Percentiles rank a stretch among this genome's conserved stretches.
Evolutionary conservation across 257 asterid species (phyloP).

Genomic region (Plectranthus barbatus): DNA sequence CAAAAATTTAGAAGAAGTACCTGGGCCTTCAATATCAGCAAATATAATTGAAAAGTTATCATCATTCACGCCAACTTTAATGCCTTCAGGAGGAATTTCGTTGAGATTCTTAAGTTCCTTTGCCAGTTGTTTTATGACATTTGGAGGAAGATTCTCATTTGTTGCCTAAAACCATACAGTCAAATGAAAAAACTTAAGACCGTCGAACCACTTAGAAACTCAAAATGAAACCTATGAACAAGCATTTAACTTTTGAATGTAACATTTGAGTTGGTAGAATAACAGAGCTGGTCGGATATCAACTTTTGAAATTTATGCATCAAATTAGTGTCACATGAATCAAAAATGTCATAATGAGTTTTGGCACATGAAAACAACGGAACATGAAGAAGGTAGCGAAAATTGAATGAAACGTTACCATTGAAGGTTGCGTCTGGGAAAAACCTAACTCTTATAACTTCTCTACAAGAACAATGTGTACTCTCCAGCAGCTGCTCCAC

Average conservation of each 20-base stretch:
- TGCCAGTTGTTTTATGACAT: conserved; percentile 81
- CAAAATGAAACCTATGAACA: too few species aligned
- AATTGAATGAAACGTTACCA: conserved; percentile 25
- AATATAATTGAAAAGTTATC: conserved; percentile 76
- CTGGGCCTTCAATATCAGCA: conserved; percentile 99
- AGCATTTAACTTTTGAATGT: too few species aligned
- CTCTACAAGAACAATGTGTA: not conserved
- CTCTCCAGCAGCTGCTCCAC: conserved; percentile 13
- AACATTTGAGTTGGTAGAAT: too few species aligned
- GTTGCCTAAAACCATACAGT: conserved; percentile 55
- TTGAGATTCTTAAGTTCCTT: conserved; percentile 90
- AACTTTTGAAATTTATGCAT: not conserved
- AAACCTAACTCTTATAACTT: conserved; percentile 2
- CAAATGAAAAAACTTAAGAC: conserved; percentile 4
- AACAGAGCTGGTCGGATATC: too few species aligned
- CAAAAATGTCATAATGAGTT: not conserved
- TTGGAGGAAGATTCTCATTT: conserved; percentile 91
- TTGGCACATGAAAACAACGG: not conserved
- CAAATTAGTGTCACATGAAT: not conserved
- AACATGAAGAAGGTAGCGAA: not conserved
- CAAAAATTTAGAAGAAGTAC: conserved; percentile 23
- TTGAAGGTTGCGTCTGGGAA: not conserved
- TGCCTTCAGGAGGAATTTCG: conserved; percentile 97
- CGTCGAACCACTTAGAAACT: not conserved
- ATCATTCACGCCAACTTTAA: conserved; percentile 87